These are phyloP conservation scores for Nitzschia putrida DNA, from an alignment of 108 stramenopile species.

Conservation along the genomic window DNA sequence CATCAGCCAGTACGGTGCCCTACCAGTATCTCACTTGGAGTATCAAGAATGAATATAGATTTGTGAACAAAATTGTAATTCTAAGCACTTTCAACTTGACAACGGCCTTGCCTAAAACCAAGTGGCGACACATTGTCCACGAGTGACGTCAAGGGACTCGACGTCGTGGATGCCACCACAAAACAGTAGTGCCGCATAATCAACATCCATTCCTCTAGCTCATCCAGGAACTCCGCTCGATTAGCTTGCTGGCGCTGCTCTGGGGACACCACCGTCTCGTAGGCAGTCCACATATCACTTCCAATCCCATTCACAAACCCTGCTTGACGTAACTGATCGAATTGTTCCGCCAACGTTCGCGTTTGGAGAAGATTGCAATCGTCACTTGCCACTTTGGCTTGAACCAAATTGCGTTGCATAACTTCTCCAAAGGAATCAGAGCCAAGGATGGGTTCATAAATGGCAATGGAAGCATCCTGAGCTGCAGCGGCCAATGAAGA, in stretches of 20 bases:
- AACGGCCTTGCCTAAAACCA: neutral
- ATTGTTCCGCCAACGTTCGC: constrained; percentile 59
- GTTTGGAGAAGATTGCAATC: constrained; percentile 58
- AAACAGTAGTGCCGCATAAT: constrained; percentile 86
- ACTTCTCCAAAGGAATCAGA: constrained; percentile 72
- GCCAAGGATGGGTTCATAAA: constrained; percentile 72
- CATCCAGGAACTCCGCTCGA: constrained; percentile 82
- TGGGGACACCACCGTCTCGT: constrained; percentile 55
- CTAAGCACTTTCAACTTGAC: neutral
- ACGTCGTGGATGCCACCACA: constrained; percentile 34
- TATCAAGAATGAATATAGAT: no score
- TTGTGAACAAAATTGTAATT: no score
- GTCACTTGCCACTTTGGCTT: constrained; percentile 50
- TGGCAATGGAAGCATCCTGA: constrained; percentile 31
- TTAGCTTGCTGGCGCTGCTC: constrained; percentile 64
- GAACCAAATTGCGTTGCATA: constrained; percentile 73
- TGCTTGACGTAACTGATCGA: constrained; percentile 38
- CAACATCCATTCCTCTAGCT: constrained; percentile 81
- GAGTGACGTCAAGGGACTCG: neutral
- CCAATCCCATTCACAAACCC: constrained; percentile 66
- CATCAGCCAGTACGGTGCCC: no score
- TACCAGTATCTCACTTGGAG: no score
- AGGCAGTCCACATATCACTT: constrained; percentile 84
- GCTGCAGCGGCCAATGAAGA: constrained; percentile 8
- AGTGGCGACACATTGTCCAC: neutral